phyloP scores from a whole-genome alignment of 768 basidiomycete genomes.

The Lactarius pseudohatsudake region DNA sequence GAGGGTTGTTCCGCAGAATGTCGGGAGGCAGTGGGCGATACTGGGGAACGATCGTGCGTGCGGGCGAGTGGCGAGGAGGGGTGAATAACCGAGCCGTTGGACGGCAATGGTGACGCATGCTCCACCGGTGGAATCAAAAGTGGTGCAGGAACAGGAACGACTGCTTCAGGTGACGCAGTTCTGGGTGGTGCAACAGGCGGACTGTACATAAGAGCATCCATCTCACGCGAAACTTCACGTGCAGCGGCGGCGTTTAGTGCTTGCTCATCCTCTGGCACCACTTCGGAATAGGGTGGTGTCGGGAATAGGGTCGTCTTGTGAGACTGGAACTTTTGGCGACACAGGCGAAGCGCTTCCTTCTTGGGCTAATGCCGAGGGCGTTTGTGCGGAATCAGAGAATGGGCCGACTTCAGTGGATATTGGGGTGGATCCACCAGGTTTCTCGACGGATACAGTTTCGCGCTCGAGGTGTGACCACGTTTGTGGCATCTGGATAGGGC shows the following conservation, averaged over 20 bases:
- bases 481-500: conserved; percentile 25
- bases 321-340: not conserved
- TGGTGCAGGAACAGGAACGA: conserved; percentile 42
- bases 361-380: not conserved
- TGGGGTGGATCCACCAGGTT: not conserved
- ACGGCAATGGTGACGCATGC: conserved; percentile 27
- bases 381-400: not conserved
- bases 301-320: conserved; percentile 12
- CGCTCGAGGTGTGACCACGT: not conserved
- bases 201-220: conserved; percentile 54
- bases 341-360: not conserved
- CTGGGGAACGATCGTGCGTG: conserved; percentile 10
- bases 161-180: conserved; percentile 21
- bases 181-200: conserved; percentile 31
- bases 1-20: conserved; percentile 6
- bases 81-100: conserved; percentile 28
- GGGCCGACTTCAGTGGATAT: not conserved
- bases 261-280: conserved; percentile 46
- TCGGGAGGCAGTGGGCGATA: conserved; percentile 18
- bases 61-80: conserved; percentile 33
- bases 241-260: conserved; percentile 67
- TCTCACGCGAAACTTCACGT: conserved; percentile 62
- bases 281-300: conserved; percentile 24
- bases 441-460: not conserved
- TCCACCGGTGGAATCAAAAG: conserved; percentile 37